Evolutionary conservation across 2,329 filamentous ascomycete species (phyloP).

Genomic region (Colletotrichum lentis): DNA sequence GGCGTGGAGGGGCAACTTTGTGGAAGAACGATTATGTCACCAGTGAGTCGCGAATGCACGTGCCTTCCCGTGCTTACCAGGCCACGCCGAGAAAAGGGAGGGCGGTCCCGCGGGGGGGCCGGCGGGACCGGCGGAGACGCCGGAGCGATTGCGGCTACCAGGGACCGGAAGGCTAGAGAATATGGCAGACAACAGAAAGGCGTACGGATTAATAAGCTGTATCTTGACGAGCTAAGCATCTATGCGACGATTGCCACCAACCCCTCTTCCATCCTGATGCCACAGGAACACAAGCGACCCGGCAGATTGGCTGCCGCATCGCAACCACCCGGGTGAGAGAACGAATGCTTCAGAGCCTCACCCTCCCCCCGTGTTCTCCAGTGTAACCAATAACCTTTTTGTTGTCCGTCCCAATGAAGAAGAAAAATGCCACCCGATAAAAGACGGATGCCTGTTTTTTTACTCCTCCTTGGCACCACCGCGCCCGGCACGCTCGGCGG

Average conservation of each 20-base stretch:
- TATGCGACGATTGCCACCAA: conserved; percentile 13
- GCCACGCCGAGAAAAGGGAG: not conserved
- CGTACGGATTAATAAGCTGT: conserved; percentile 17
- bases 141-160: too few relatives aligned
- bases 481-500: conserved; percentile 77
- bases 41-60: conserved; percentile 36
- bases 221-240: conserved; percentile 18
- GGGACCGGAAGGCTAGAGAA: not conserved
- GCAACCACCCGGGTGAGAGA: not conserved
- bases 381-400: conserved; percentile 31
- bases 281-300: not conserved
- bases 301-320: not conserved
- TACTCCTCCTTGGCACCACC: conserved; percentile 79
- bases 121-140: not conserved
- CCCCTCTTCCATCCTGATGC: not conserved
- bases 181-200: not conserved
- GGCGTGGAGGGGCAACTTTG: conserved; percentile 31
- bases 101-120: not conserved
- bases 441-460: conserved; percentile 49
- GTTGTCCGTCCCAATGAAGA: not conserved
- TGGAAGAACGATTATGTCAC: conserved; percentile 37
- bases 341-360: not conserved
- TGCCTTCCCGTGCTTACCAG: conserved; percentile 25
- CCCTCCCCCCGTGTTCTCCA: conserved; percentile 31
- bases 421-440: not conserved